Base-by-base conservation (phyloP, 2,329 filamentous ascomycete species). In the Verticillium zaregamsianum region DNA sequence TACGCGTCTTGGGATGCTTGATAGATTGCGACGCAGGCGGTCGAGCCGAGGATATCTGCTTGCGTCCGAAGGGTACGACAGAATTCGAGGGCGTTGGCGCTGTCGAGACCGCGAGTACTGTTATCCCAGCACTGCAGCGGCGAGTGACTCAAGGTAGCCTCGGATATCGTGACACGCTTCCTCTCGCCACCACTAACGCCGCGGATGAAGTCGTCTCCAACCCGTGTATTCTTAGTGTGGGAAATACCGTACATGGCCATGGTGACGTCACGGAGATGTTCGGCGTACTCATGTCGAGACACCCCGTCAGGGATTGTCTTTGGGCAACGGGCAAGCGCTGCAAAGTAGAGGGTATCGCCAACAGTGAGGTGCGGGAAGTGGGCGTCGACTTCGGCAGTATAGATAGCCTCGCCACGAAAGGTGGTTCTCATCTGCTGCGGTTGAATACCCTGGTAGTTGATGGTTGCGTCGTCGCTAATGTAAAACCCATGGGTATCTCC, bases 1-100 rank as follows among this genome's bases (percentile, higher is more conserved):
- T 72, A 72, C 3, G 71, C 69, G 9, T 64, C 61, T 20, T 74
- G 70, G 0, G 83, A 82, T 0, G 87, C 87, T 68, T 90, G 88
- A 59, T 90, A 90, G 1, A 90, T 79, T 1, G 87, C 85, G 2
- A 90, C 86, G 9, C 82, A 74, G 0, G 85, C 85, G 0, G 86
- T 83, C 1, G 83, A 67, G 25, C 83, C 76, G 4, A 82, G 80
- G 68, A 89, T 81, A 64, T 88, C 83, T 0, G 86, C 87, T 14
- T 87, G 77, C 6, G 83, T 78, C 25, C 86, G 77, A 39, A 90
- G 72, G 56, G 84, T 86, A 65, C 84, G 82, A 8, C 87, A 86
- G 62, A 88, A 90, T 64, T 90, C 86, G 2, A 90, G 71, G 0
- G 88, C 87, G 0, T 86, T 89, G n/a, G 82, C 85, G 2, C 84